Evolutionary conservation across 495 filamentous ascomycete genomes (phyloP).

Genomic region (Corynascus novoguineensis): DNA sequence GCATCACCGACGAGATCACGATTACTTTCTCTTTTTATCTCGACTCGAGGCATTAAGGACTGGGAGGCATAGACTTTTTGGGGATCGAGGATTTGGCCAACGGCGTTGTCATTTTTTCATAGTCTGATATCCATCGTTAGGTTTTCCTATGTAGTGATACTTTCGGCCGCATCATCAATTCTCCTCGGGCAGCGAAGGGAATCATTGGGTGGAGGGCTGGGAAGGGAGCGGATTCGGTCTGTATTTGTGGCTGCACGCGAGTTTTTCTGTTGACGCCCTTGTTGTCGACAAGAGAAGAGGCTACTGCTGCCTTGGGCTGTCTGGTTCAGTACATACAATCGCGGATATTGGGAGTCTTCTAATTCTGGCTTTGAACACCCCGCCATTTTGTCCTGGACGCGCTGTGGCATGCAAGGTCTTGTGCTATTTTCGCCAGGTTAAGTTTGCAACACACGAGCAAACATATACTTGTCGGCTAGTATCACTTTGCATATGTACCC

Average conservation of each 20-base stretch:
- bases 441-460: too few relatives aligned
- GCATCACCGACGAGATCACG: background rate
- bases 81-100: background rate
- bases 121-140: conserved; percentile 15
- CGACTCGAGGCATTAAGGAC: background rate
- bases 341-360: background rate
- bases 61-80: conserved; percentile 12
- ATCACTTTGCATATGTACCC: too few relatives aligned
- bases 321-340: background rate
- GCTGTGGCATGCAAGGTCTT: too few relatives aligned
- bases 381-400: background rate
- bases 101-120: conserved; percentile 9
- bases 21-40: background rate
- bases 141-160: conserved; percentile 4
- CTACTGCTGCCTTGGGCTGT: background rate
- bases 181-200: background rate
- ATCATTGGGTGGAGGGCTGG: background rate
- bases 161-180: background rate
- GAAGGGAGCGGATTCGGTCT: background rate
- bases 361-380: background rate
- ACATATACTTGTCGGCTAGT: too few relatives aligned
- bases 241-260: background rate
- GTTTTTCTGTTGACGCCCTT: background rate
- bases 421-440: too few relatives aligned
- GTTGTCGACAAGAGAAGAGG: background rate